Percentiles rank a stretch among this genome's conserved stretches.
phyloP scores from a whole-genome alignment of 2,329 filamentous ascomycete genomes.

The Aspergillus puulaauensis region DNA sequence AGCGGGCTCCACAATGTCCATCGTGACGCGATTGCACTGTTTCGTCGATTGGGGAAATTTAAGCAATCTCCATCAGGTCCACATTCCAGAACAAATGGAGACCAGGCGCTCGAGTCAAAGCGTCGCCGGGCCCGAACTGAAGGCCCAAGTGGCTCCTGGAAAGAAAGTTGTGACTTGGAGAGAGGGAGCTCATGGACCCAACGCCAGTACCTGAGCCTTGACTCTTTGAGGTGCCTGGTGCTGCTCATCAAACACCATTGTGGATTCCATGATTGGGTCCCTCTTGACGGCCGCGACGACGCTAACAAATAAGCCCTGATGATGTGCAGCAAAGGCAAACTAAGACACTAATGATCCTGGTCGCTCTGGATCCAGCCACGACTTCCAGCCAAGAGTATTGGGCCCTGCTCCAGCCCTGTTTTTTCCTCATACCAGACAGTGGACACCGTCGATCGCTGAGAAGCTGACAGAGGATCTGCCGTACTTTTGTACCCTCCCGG shows the following conservation, averaged over 20 bases:
- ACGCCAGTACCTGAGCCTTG: conserved; percentile 1
- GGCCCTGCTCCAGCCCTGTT: neutral
- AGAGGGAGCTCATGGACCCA: neutral
- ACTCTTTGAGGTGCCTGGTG: neutral
- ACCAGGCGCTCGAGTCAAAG: conserved; percentile 12
- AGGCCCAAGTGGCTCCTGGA: conserved; percentile 7
- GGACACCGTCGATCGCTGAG: conserved; percentile 7
- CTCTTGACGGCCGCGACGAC: neutral
- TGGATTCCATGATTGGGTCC: conserved; percentile 13
- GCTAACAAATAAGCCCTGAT: conserved; percentile 18
- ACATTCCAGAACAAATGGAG: conserved; percentile 17
- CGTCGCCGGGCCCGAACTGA: conserved; percentile 16
- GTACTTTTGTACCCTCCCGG: neutral
- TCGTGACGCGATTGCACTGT: neutral
- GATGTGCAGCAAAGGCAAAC: conserved; percentile 22
- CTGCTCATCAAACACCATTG: neutral
- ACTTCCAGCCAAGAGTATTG: conserved; percentile 3
- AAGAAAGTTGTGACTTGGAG: neutral
- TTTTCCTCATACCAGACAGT: conserved; percentile 5
- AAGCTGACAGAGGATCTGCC: neutral
- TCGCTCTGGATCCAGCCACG: neutral
- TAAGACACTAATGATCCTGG: conserved; percentile 3
- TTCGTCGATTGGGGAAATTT: neutral
- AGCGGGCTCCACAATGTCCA: neutral
- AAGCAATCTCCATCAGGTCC: neutral